These are phyloP conservation scores for Corallochytrium limacisporum DNA, from an alignment of 78 protist genomes.

Conservation along the genomic window DNA sequence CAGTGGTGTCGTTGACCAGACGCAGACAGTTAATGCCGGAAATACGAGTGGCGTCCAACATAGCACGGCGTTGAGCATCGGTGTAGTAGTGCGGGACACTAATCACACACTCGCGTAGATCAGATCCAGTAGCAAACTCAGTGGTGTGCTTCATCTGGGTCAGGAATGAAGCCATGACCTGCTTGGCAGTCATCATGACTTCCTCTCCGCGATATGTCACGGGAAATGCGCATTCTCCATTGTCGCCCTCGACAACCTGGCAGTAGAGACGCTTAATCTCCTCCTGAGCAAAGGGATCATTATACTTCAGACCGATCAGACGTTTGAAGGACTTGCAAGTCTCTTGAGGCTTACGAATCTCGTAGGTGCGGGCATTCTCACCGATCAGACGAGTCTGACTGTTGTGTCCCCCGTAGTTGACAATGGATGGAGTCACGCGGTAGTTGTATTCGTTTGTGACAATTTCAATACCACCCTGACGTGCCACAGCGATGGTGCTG, in stretches of 20 bases:
- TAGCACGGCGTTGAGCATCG: conserved; percentile 69
- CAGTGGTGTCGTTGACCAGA: conserved; percentile 72
- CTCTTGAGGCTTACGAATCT: conserved; percentile 55
- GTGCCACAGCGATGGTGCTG: conserved; percentile 59
- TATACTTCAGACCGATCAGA: conserved; percentile 49
- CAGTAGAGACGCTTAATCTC: conserved; percentile 10
- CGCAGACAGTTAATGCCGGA: conserved; percentile 75
- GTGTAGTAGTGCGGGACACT: conserved; percentile 65
- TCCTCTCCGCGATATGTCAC: conserved; percentile 48
- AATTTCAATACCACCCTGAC: conserved; percentile 78
- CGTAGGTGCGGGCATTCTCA: conserved; percentile 12
- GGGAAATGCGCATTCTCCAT: not conserved
- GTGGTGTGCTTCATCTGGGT: conserved; percentile 45
- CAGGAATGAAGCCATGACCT: conserved; percentile 63
- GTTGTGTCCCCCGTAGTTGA: conserved; percentile 41
- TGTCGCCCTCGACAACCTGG: not conserved
- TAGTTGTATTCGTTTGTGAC: conserved; percentile 61
- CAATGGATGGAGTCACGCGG: conserved; percentile 59
- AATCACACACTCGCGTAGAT: conserved; percentile 61
- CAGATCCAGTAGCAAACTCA: conserved; percentile 23
- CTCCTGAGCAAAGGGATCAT: conserved; percentile 16
- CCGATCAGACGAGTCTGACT: conserved; percentile 49
- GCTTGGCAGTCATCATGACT: conserved; percentile 34
- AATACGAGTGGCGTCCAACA: conserved; percentile 63
- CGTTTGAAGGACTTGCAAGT: conserved; percentile 60